Conservation (phyloP, 2,329 filamentous ascomycete genomes). For the Pestalotiopsis sp. region DNA sequence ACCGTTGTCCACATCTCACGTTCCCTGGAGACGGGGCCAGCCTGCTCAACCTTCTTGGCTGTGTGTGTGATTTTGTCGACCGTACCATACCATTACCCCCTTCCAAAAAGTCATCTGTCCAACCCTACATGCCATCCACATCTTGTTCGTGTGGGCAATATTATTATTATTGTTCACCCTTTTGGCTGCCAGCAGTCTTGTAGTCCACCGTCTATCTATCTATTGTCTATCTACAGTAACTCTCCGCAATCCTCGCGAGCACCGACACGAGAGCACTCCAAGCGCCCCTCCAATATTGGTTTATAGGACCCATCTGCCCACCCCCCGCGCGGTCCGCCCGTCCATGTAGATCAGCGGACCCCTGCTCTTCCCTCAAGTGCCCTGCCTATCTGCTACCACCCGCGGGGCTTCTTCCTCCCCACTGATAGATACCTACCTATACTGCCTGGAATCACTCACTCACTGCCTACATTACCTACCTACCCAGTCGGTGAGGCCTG, state of each 20-base stretch:
- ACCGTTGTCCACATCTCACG: not conserved
- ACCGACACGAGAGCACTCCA: conserved; percentile 1
- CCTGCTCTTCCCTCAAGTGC: not conserved
- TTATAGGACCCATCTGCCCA: not conserved
- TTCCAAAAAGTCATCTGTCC: not conserved
- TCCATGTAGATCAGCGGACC: conserved; percentile 14
- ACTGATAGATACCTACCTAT: not conserved
- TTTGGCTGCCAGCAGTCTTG: not conserved
- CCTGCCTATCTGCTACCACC: not conserved
- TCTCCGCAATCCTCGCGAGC: not conserved
- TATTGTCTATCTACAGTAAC: too few species aligned
- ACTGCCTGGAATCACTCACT: not conserved
- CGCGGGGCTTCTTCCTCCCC: conserved; percentile 9
- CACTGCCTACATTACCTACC: not conserved
- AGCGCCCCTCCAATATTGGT: not conserved
- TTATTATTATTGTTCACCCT: not conserved
- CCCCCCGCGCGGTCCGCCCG: conserved; percentile 8
- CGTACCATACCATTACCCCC: not conserved
- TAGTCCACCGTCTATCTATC: not conserved
- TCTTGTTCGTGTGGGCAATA: not conserved
- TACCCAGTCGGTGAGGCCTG: conserved; percentile 14
- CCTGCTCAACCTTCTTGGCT: not conserved
- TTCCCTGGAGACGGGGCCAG: not conserved
- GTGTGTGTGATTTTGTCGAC: not conserved
- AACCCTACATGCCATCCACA: not conserved